Evolutionary conservation across 2,329 filamentous ascomycete genomes (phyloP).

Genomic region (Talaromyces albobiverticillius): DNA sequence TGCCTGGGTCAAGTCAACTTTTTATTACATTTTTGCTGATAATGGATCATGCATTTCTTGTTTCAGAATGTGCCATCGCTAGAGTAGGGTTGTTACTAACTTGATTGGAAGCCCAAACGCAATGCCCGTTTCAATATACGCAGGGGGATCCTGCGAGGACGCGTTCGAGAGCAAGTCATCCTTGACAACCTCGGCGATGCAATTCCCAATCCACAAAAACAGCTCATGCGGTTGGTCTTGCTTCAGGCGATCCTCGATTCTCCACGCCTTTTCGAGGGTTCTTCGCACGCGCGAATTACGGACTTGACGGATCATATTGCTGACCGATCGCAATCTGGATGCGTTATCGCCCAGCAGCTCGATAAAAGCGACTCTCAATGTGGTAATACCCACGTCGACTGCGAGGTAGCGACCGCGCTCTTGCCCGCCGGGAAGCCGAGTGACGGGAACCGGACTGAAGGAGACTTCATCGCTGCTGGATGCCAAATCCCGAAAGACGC

Average conservation of each 20-base stretch:
- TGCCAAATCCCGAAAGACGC: slow-evolving; percentile 11
- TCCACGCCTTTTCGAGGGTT: slow-evolving; percentile 14
- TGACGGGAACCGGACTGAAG: slow-evolving; percentile 14
- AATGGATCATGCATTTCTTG: no score
- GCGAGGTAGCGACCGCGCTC: slow-evolving; percentile 13
- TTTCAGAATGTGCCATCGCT: no score
- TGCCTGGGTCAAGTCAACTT: slow-evolving; percentile 8
- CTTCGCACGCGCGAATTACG: slow-evolving; percentile 11
- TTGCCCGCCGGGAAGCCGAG: slow-evolving; percentile 11
- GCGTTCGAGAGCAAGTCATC: slow-evolving; percentile 14
- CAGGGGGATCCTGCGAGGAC: not conserved
- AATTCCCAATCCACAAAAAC: slow-evolving; percentile 16
- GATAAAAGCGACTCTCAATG: slow-evolving; percentile 15
- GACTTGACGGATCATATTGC: slow-evolving; percentile 13
- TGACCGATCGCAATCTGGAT: slow-evolving; percentile 4
- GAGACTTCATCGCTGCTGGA: slow-evolving; percentile 2
- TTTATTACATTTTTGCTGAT: not conserved
- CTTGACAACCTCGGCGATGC: slow-evolving; percentile 16
- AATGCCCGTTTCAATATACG: slow-evolving; percentile 16
- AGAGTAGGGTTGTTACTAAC: no score
- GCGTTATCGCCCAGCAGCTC: slow-evolving; percentile 13
- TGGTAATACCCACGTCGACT: slow-evolving; percentile 15
- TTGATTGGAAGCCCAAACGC: slow-evolving; percentile 14
- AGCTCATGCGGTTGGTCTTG: slow-evolving; percentile 15
- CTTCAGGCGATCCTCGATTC: slow-evolving; percentile 14